Evolutionary conservation across 177 flowering plant species (phyloP).

Genomic region (Telopea speciosissima): DNA sequence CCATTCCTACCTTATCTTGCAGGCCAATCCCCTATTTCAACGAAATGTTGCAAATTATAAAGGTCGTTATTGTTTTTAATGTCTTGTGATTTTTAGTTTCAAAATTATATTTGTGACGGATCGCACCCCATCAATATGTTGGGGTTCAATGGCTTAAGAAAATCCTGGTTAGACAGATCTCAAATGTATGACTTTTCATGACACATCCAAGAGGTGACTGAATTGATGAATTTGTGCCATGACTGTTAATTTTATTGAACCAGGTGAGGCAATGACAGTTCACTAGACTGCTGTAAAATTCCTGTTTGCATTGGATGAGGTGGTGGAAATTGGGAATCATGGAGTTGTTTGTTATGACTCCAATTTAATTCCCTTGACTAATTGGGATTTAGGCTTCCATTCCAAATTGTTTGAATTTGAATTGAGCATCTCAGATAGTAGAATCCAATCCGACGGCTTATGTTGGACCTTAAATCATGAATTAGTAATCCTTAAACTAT

Average conservation of each 20-base stretch:
- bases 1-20: conserved; percentile 16
- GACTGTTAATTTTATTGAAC: not conserved
- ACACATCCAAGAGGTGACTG: not conserved
- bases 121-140: not conserved
- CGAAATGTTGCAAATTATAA: conserved; percentile 54
- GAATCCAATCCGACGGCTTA: no score
- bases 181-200: not conserved
- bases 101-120: not conserved
- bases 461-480: no score
- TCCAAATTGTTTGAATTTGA: no score
- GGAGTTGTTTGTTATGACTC: no score
- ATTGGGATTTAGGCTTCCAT: no score
- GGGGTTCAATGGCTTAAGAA: not conserved
- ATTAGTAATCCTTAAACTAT: no score
- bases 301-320: no score
- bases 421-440: no score
- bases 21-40: conserved; percentile 82
- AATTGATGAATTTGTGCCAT: not conserved
- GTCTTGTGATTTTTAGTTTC: not conserved
- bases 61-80: conserved; percentile 38
- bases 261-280: not conserved
- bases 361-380: no score
- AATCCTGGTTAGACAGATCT: not conserved
- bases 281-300: not conserved
- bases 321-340: no score